Percentiles rank a stretch among this genome's conserved stretches.
Conservation (phyloP, 1,284 basidiomycete species). For the Ceratobasidium sp. region DNA sequence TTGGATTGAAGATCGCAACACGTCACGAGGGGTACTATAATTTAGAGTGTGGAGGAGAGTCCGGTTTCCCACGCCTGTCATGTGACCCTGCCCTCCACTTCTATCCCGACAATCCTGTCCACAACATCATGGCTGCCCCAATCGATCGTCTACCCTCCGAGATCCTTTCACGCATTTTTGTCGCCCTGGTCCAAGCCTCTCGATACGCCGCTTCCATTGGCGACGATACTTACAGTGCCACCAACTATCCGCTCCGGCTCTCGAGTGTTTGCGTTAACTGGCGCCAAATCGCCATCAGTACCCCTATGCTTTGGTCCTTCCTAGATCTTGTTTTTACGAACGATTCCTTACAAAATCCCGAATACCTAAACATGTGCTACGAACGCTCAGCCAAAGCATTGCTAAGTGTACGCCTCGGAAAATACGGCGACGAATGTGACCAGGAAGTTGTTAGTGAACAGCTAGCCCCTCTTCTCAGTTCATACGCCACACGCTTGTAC, state of each 20-base stretch:
- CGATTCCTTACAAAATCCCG: not conserved
- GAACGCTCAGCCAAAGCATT: not conserved
- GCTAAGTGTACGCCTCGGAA: conserved; percentile 20
- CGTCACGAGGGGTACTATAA: too few species aligned
- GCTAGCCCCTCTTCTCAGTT: too few species aligned
- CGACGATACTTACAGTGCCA: too few species aligned
- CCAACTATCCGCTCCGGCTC: conserved; percentile 6
- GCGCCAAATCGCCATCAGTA: conserved; percentile 2
- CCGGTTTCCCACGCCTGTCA: too few species aligned
- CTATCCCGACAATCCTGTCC: too few species aligned
- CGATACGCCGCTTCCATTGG: not conserved
- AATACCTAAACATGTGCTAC: not conserved
- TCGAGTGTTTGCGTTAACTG: conserved; percentile 28
- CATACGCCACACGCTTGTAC: too few species aligned
- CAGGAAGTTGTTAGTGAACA: too few species aligned
- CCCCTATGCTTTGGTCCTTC: conserved; percentile 12
- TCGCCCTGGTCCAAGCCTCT: not conserved
- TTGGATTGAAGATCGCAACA: too few species aligned
- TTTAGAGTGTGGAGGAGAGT: too few species aligned
- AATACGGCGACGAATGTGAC: too few species aligned
- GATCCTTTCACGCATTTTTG: conserved; percentile 21
- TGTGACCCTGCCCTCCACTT: too few species aligned
- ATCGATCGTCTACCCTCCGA: conserved; percentile 18
- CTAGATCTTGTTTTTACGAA: not conserved
- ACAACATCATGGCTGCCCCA: not conserved